Evolutionary conservation across 2,329 filamentous ascomycete genomes (phyloP).

Genomic region (Colletotrichum musicola): DNA sequence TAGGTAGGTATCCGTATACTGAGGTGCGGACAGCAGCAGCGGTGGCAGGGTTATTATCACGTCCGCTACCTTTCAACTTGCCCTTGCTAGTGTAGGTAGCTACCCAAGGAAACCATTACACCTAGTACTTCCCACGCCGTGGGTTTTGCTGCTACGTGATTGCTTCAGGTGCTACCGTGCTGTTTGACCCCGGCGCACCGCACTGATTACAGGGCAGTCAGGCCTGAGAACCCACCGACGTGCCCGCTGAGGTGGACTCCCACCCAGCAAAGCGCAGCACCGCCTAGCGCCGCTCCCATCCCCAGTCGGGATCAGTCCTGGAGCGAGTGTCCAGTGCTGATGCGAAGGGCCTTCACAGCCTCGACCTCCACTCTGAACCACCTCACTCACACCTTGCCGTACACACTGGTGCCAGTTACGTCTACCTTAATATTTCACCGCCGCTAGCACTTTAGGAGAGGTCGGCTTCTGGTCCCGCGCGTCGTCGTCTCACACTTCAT

Average conservation of each 20-base stretch:
- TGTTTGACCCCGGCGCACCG: neutral
- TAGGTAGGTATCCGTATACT: neutral
- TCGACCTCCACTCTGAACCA: slow-evolving; percentile 35
- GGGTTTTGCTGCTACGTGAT: too few relatives aligned
- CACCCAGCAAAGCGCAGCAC: neutral
- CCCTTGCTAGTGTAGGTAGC: neutral
- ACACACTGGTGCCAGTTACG: neutral
- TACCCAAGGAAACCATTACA: too few relatives aligned
- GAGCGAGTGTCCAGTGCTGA: slow-evolving; percentile 8
- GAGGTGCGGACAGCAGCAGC: too few relatives aligned
- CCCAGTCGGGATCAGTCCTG: slow-evolving; percentile 15
- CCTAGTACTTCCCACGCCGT: too few relatives aligned
- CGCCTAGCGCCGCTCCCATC: neutral
- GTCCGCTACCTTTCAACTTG: too few relatives aligned
- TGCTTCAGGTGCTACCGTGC: too few relatives aligned
- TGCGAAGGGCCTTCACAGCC: slow-evolving; percentile 24
- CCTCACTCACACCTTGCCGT: slow-evolving; percentile 17
- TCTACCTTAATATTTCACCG: slow-evolving; percentile 39
- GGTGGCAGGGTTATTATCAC: too few relatives aligned
- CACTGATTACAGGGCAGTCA: neutral
- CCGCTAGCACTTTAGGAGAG: slow-evolving; percentile 39
- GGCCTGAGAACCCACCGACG: neutral
- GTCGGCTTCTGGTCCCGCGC: slow-evolving; percentile 39
- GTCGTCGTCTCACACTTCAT: slow-evolving; percentile 40
- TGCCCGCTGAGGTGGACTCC: neutral